Conservation (phyloP, 2,329 filamentous ascomycete genomes). For the Ambrosiella beaveri region DNA sequence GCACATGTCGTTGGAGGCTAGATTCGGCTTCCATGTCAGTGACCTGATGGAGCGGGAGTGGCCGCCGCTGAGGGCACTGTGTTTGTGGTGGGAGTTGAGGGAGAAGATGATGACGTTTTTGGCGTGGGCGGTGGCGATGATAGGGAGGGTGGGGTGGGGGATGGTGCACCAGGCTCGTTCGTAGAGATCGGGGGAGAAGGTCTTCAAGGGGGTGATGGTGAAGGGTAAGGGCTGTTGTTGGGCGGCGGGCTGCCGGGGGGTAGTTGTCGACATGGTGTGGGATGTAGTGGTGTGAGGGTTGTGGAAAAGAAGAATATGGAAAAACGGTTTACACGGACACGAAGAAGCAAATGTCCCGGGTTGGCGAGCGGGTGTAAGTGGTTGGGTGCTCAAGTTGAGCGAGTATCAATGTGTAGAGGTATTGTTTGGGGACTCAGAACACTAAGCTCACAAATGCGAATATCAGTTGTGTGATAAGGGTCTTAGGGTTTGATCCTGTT, state of each 20-base stretch:
- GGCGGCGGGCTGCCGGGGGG: neutral
- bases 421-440: too few species aligned
- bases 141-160: conserved; percentile 71
- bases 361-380: too few species aligned
- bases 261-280: neutral
- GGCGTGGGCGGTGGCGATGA: conserved; percentile 75
- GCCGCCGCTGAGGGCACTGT: conserved; percentile 67
- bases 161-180: conserved; percentile 71
- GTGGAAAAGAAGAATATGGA: too few species aligned
- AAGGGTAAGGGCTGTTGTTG: neutral
- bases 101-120: conserved; percentile 84
- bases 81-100: conserved; percentile 58
- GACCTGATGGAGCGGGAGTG: conserved; percentile 82
- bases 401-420: too few species aligned
- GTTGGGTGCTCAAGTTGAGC: too few species aligned
- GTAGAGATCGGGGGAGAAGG: conserved; percentile 39
- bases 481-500: too few species aligned
- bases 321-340: too few species aligned
- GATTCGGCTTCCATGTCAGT: conserved; percentile 70
- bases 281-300: too few species aligned
- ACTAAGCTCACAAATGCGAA: too few species aligned
- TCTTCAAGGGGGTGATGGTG: conserved; percentile 28
- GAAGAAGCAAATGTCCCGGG: too few species aligned
- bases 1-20: conserved; percentile 46
- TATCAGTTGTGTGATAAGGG: too few species aligned